A percentile compares a stretch with the other conserved stretches of the same genome.
Evolutionary conservation across 805 yeast species (phyloP).

Genomic region (Ogataea trehalophila): DNA sequence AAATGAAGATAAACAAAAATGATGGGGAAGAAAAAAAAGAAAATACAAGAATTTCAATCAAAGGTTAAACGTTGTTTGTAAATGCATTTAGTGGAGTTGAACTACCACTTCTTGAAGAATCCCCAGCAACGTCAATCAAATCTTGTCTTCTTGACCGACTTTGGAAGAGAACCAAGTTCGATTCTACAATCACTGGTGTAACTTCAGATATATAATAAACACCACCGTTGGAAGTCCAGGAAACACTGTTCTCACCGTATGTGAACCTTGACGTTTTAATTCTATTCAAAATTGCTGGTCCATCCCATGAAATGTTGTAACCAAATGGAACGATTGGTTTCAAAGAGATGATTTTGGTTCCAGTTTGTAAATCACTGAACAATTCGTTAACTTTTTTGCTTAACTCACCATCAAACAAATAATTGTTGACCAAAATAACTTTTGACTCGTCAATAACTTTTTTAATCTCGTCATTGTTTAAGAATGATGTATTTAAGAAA

Average conservation of each 20-base stretch:
- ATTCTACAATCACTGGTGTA: slow-evolving; percentile 29
- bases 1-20: no score
- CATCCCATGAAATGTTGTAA: slow-evolving; percentile 53
- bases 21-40: no score
- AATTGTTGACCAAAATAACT: slow-evolving; percentile 76
- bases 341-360: slow-evolving; percentile 74
- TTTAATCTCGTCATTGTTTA: slow-evolving; percentile 54
- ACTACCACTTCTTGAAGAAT: slow-evolving; percentile 16
- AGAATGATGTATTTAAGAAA: slow-evolving; percentile 67
- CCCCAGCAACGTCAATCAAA: slow-evolving; percentile 4
- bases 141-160: slow-evolving; percentile 20
- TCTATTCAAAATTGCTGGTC: slow-evolving; percentile 56
- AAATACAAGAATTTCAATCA: neutral
- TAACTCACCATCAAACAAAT: slow-evolving; percentile 71
- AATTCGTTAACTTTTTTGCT: slow-evolving; percentile 62
- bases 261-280: slow-evolving; percentile 57
- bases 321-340: slow-evolving; percentile 77
- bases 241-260: slow-evolving; percentile 69
- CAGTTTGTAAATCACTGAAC: slow-evolving; percentile 59
- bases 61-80: slow-evolving; percentile 27
- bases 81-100: slow-evolving; percentile 29
- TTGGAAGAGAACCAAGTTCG: slow-evolving; percentile 28
- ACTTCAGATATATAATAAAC: slow-evolving; percentile 76
- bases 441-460: slow-evolving; percentile 55
- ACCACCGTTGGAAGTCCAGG: slow-evolving; percentile 87